These are phyloP conservation scores for Dactylorhiza incarnata DNA, from an alignment of 106 monocot genomes.

Conservation along the genomic window DNA sequence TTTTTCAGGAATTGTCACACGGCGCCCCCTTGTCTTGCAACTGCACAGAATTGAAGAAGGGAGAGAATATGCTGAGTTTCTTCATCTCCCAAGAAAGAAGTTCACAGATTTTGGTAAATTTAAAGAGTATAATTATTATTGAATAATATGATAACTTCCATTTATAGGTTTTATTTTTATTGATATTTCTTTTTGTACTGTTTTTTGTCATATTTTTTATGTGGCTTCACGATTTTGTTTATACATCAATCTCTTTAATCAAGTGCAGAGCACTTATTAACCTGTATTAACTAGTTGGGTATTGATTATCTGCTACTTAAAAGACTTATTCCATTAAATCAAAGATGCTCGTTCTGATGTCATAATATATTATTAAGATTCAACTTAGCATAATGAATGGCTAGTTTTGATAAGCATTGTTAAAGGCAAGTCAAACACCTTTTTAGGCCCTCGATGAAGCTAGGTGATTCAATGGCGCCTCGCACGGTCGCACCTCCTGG, in stretches of 20 bases:
- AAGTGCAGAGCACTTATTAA: not conserved
- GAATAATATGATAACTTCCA: not conserved
- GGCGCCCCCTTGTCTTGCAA: conserved; percentile 62
- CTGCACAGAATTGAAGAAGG: conserved; percentile 57
- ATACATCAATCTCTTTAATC: not conserved
- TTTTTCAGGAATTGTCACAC: conserved; percentile 51
- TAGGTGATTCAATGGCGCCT: too few relatives aligned
- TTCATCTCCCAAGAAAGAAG: conserved; percentile 56
- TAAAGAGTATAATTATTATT: not conserved
- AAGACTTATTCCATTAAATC: not conserved
- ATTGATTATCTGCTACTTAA: not conserved
- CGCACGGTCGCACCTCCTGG: too few relatives aligned
- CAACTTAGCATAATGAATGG: not conserved
- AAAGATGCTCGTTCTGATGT: not conserved
- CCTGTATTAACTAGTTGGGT: not conserved
- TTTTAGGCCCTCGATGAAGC: too few relatives aligned
- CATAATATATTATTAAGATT: not conserved
- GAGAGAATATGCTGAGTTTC: conserved; percentile 58
- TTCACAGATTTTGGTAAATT: conserved; percentile 62
- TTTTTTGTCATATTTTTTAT: not conserved
- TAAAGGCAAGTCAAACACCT: too few relatives aligned
- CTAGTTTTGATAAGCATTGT: too few relatives aligned
- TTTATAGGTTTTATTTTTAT: not conserved
- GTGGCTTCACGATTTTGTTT: not conserved
- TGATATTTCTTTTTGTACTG: not conserved